Evolutionary conservation across 768 basidiomycete species (phyloP), one percentile per base, ranked within the genome.

Genomic region (Phallus indusiatus): DNA sequence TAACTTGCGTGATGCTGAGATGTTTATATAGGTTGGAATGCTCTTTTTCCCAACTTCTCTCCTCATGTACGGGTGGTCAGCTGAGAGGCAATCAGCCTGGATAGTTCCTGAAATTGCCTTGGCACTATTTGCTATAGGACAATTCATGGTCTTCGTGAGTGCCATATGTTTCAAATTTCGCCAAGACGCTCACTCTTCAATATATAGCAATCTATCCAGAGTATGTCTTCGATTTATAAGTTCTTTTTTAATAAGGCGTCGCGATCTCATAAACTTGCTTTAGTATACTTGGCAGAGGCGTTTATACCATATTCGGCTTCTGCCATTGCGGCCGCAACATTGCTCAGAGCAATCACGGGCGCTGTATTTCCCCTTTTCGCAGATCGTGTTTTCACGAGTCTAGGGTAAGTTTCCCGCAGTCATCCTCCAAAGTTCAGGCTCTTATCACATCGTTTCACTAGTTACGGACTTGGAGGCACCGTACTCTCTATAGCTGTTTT

Each of bases 321-420:
- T 7, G 56, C 56, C 12, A 34, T 57, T 36, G 56, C 56, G 17
- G 56, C 37, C 0, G 47, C 48, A 46, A 57, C 56, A 20, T 28
- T 57, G 5, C 33, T 57, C 47, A 46, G 56, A 16, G 28, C 46
- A 49, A 50, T 57, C 42, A 49, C 56, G 24, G 56, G 56, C 4
- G 48, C 56, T 1, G 42, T 47, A 16, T 57, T 57, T 28, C 56
- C 56, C 21, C 42, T 57, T 12, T 57, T 57, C 48, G 56, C 47
- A 47, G 16, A 57, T 18, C 56, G 51, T 18, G 33, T 57, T 28
- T 57, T 57, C 22, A 20, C 34, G 3, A n/a, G 24, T 17, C 28
- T 57, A 14, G 56, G 56, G 56, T 57, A 49, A 21, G 56, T 48
- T 10, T 49, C 24, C 16, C 50, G 12, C 50, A 10, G 14, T 49